phyloP scores from a whole-genome alignment of 331 rosid species.

The Prunus yedoensis region DNA sequence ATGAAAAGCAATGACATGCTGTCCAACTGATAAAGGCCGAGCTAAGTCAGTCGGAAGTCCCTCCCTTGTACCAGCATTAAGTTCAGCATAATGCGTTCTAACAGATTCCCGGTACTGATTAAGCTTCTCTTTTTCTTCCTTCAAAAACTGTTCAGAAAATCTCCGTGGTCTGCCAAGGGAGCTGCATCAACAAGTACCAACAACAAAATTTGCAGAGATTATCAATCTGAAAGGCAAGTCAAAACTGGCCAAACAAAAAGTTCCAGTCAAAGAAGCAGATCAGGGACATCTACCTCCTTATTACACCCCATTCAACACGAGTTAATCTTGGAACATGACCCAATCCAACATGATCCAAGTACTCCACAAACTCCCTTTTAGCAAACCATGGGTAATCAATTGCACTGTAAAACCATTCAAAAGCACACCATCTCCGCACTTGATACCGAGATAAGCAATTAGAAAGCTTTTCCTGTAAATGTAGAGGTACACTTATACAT shows the following conservation, averaged over 20 bases:
- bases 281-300: conserved; percentile 64
- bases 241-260: not conserved
- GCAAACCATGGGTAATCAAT: conserved; percentile 97
- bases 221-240: conserved; percentile 9
- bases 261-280: conserved; percentile 30
- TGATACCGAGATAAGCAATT: conserved; percentile 65
- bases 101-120: conserved; percentile 86
- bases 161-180: conserved; percentile 95
- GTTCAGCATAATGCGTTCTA: conserved; percentile 85
- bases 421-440: conserved; percentile 80
- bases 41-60: conserved; percentile 94
- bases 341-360: conserved; percentile 91
- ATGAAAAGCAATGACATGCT: conserved; percentile 77
- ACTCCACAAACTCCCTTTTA: conserved; percentile 86
- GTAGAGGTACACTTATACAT: conserved; percentile 4
- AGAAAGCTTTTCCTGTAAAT: conserved; percentile 65
- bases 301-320: conserved; percentile 97
- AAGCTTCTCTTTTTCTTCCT: conserved; percentile 84
- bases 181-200: conserved; percentile 53
- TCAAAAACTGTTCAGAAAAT: conserved; percentile 78
- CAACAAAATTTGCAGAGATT: conserved; percentile 6
- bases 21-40: conserved; percentile 80
- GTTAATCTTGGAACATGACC: conserved; percentile 95
- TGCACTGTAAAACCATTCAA: conserved; percentile 98
- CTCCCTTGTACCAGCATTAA: conserved; percentile 70